Evolutionary conservation across 805 yeast genomes (phyloP).

Genomic region (Metschnikowia vanudenii): DNA sequence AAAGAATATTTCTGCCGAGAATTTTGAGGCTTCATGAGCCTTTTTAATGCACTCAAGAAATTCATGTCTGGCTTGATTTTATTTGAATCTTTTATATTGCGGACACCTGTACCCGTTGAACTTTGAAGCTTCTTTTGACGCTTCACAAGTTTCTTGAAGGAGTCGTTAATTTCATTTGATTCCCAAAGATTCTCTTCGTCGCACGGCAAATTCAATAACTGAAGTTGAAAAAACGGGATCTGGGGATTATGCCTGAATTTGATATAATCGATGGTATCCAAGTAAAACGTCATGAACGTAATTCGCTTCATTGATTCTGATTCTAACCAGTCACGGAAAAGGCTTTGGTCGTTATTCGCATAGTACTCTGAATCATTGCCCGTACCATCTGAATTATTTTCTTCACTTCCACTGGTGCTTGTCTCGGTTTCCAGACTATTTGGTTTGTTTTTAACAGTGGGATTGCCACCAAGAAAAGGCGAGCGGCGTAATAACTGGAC

Average conservation of each 20-base stretch:
- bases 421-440: slow-evolving; percentile 24
- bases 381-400: slow-evolving; percentile 22
- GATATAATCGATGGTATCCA: slow-evolving; percentile 76
- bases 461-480: slow-evolving; percentile 73
- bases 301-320: slow-evolving; percentile 75
- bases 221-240: slow-evolving; percentile 38
- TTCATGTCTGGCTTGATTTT: slow-evolving; percentile 16
- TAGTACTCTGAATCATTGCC: slow-evolving; percentile 12
- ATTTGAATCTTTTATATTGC: slow-evolving; percentile 8
- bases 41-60: slow-evolving; percentile 19
- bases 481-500: slow-evolving; percentile 75
- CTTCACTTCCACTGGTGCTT: slow-evolving; percentile 35
- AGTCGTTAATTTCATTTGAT: slow-evolving; percentile 36
- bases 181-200: slow-evolving; percentile 43
- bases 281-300: slow-evolving; percentile 76
- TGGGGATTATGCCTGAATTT: slow-evolving; percentile 70
- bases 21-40: slow-evolving; percentile 15
- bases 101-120: slow-evolving; percentile 4
- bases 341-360: slow-evolving; percentile 26
- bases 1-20: slow-evolving; percentile 26
- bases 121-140: slow-evolving; percentile 29
- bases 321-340: slow-evolving; percentile 72
- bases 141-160: slow-evolving; percentile 38
- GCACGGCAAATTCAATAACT: slow-evolving; percentile 41
- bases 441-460: slow-evolving; percentile 34